These are phyloP conservation scores for Cutaneotrichosporon cutaneum DNA, from an alignment of 1,284 basidiomycete genomes.

Conservation along the genomic window DNA sequence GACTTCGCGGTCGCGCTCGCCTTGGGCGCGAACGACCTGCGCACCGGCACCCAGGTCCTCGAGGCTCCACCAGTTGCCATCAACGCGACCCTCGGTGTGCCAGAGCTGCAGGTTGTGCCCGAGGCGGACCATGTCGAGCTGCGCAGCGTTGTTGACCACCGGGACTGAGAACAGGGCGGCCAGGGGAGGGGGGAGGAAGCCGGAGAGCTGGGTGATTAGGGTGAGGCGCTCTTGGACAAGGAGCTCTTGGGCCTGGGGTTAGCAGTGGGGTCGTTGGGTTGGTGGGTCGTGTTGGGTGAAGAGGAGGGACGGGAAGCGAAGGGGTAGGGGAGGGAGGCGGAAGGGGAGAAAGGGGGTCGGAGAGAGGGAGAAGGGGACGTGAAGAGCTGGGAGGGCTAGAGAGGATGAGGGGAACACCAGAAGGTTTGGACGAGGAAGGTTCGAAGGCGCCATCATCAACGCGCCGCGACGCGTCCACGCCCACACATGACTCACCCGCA, in stretches of 20 bases:
- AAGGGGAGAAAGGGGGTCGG: not conserved
- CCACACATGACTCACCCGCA: slow-evolving; percentile 36
- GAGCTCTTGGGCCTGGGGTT: slow-evolving; percentile 37
- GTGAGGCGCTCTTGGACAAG: slow-evolving; percentile 38
- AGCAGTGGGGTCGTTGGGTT: slow-evolving; percentile 9
- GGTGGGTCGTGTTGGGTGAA: not conserved
- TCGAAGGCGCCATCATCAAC: not conserved
- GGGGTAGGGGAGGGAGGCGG: not conserved
- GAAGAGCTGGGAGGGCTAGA: not conserved
- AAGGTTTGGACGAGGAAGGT: not conserved
- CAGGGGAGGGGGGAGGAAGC: slow-evolving; percentile 47
- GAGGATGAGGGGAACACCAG: not conserved
- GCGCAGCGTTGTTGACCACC: not conserved
- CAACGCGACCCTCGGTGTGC: slow-evolving; percentile 24
- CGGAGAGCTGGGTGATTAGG: slow-evolving; percentile 39
- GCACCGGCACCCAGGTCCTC: slow-evolving; percentile 44
- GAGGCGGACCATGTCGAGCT: slow-evolving; percentile 30
- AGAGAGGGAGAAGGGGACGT: not conserved
- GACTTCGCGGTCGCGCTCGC: slow-evolving; percentile 35
- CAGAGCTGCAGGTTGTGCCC: slow-evolving; percentile 31
- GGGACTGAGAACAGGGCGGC: slow-evolving; percentile 30
- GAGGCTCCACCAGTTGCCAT: slow-evolving; percentile 37
- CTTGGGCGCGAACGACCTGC: slow-evolving; percentile 33
- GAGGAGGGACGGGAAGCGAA: not conserved
- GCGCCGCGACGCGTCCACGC: not conserved